Evolutionary conservation across 805 yeast species (phyloP).

Genomic region (Ogataea siamensis): DNA sequence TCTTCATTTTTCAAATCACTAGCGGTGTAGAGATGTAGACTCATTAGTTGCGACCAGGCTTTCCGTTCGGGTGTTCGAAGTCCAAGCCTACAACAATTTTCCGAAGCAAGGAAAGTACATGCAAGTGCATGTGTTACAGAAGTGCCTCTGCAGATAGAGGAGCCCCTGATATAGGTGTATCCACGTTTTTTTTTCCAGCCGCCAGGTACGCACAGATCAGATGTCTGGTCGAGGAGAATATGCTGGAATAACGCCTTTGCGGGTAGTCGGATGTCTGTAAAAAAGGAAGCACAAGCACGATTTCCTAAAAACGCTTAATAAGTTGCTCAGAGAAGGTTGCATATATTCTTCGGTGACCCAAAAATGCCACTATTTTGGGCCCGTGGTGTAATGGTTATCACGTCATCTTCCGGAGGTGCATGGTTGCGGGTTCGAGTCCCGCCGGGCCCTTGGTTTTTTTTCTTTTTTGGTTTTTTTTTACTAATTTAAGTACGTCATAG

Average conservation of each 20-base stretch:
- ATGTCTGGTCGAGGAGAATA: too few species aligned
- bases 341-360: background rate
- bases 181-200: too few species aligned
- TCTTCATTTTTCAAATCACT: background rate
- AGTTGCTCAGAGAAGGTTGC: too few species aligned
- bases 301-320: background rate
- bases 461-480: background rate
- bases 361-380: slow-evolving; percentile 38
- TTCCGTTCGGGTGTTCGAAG: background rate
- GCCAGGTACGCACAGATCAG: too few species aligned
- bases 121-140: too few species aligned
- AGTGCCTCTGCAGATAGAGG: too few species aligned
- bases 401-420: slow-evolving; percentile 61
- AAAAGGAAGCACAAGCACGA: background rate
- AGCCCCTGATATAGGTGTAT: too few species aligned
- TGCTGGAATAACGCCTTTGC: too few species aligned
- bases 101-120: too few species aligned
- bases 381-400: slow-evolving; percentile 77
- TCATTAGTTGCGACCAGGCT: background rate
- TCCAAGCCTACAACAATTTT: too few species aligned
- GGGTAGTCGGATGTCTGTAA: too few species aligned
- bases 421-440: slow-evolving; percentile 80
- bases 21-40: background rate
- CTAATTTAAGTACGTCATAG: background rate
- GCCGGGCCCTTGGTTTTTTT: slow-evolving; percentile 43